These are phyloP conservation scores for Trametes sp. DNA, from an alignment of 1,284 basidiomycete genomes.

Conservation along the genomic window DNA sequence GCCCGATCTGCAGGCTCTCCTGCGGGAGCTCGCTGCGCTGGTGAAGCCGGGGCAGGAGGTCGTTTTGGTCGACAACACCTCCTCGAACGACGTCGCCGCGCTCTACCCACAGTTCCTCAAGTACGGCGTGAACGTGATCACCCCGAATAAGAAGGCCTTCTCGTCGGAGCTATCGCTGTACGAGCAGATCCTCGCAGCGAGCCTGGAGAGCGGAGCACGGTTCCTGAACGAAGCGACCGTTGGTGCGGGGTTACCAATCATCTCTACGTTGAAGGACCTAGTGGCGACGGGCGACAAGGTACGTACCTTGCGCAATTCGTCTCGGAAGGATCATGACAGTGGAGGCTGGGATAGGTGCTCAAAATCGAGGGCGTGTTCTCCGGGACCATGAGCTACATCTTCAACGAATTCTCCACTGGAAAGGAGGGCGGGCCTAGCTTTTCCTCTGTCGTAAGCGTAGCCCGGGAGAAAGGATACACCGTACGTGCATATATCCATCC, in stretches of 20 bases:
- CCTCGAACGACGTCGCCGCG: slow-evolving; percentile 83
- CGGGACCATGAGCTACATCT: slow-evolving; percentile 98
- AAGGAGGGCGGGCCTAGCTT: slow-evolving; percentile 71
- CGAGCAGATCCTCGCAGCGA: slow-evolving; percentile 69
- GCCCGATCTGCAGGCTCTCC: slow-evolving; percentile 55
- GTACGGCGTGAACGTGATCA: slow-evolving; percentile 88
- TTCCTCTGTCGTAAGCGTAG: slow-evolving; percentile 89
- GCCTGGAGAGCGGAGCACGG: slow-evolving; percentile 63
- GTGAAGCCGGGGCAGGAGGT: slow-evolving; percentile 62
- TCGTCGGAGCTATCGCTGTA: slow-evolving; percentile 82
- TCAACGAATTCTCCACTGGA: slow-evolving; percentile 92
- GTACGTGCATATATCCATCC: slow-evolving; percentile 50
- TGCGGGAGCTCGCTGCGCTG: slow-evolving; percentile 52
- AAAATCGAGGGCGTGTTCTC: slow-evolving; percentile 91
- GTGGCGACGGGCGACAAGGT: slow-evolving; percentile 93
- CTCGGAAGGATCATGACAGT: not conserved
- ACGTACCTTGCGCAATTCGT: not conserved
- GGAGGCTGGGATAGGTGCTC: slow-evolving; percentile 56
- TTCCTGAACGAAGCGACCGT: slow-evolving; percentile 95
- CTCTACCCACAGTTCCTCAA: slow-evolving; percentile 87
- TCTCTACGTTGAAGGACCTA: slow-evolving; percentile 91
- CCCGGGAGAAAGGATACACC: slow-evolving; percentile 95
- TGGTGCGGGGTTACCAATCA: slow-evolving; percentile 94
- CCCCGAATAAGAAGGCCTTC: slow-evolving; percentile 98
- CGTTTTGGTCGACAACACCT: slow-evolving; percentile 94